Evolutionary conservation across 2,329 filamentous ascomycete species (phyloP), one percentile per base, ranked within the genome.

Genomic region (Corniculantispora saksenae): DNA sequence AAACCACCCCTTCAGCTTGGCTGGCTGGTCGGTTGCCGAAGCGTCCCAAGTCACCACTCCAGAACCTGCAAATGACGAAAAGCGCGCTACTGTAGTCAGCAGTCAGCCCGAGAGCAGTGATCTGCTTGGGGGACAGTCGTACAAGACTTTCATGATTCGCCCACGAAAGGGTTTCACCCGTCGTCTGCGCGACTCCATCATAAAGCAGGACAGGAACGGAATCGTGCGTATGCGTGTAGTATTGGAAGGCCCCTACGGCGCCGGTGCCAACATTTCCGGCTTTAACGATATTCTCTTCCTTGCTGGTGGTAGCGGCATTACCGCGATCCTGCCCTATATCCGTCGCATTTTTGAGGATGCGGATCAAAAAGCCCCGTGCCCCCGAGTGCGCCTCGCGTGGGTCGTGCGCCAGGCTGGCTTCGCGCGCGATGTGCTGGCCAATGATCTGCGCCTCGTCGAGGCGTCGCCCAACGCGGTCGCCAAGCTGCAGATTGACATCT

Each of bases 1-100:
- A 63, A 79, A 74, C 66, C 79, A 81, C 64, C 79, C 79, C 0
- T 81, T 81, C 68, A 80, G 78, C 10, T 72, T 80, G 48, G 74
- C 74, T 9, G 72, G 69, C 40, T 60, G 68, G n/a, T 57, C 59
- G 17, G 63, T 56, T 23, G 58, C 45, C 48, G 48, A 65, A 55
- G 8, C 23, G 35, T 4, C 32, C 5, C 17, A 19, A 38, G 60
- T 10, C n/a, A 27, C 60, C 7, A 7, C 9, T 13, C n/a, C 19
- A 17, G n/a, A 47, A n/a, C 2, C 32, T 5, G 63, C 66, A 32
- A 64, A 63, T 17, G 65, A 35, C 29, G 70, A 70, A 54, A 68
- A 70, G 47, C 65, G 65, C 45, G 67, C 68, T 4, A 66, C 70
- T 19, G 68, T 70, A 29, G 66, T 61, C 40, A 45, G 53, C 13